A percentile compares a stretch with the other conserved stretches of the same genome.
These are phyloP conservation scores for Irpex rosettiformis DNA, from an alignment of 1,284 basidiomycete genomes.

Conservation along the genomic window DNA sequence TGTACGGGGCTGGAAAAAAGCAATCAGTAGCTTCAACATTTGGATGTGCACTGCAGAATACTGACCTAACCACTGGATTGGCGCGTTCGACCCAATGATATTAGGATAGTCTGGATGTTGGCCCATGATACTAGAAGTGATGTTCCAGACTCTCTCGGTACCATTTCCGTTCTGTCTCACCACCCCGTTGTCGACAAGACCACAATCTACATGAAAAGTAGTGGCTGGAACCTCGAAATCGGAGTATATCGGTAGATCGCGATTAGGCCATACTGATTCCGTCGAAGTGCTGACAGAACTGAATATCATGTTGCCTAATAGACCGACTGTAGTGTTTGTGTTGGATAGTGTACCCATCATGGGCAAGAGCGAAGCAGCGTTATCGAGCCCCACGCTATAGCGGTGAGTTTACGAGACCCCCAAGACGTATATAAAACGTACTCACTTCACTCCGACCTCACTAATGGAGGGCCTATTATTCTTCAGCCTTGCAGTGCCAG, in stretches of 20 bases:
- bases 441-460: background rate
- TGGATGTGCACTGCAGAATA: too few species aligned
- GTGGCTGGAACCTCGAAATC: background rate
- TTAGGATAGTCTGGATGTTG: background rate
- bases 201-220: background rate
- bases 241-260: background rate
- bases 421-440: background rate
- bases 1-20: background rate
- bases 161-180: background rate
- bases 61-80: background rate
- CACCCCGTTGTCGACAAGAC: background rate
- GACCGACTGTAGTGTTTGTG: background rate
- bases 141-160: background rate
- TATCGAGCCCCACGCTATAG: background rate
- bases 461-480: background rate
- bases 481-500: background rate
- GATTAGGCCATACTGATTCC: background rate
- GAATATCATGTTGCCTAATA: background rate
- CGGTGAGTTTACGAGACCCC: too few species aligned
- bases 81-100: background rate
- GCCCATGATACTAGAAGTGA: background rate
- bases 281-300: background rate
- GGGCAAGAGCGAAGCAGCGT: background rate
- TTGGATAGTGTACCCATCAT: background rate
- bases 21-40: too few species aligned